These are phyloP conservation scores for Colletotrichum sp. DNA, from an alignment of 2,329 filamentous ascomycete species.

Conservation along the genomic window DNA sequence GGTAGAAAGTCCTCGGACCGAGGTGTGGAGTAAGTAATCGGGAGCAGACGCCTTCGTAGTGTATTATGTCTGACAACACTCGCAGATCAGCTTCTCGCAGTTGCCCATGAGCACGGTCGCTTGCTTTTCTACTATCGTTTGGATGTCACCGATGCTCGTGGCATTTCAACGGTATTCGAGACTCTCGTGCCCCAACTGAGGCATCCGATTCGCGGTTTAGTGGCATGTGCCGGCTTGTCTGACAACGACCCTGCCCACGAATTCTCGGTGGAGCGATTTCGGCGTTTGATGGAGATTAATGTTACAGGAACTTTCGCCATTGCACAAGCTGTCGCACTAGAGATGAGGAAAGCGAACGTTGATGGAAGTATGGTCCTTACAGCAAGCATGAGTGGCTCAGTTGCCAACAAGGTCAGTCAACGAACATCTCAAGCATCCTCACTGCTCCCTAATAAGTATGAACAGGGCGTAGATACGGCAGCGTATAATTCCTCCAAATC, in stretches of 20 bases:
- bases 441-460: not conserved
- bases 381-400: constrained; percentile 54
- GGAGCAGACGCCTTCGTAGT: not conserved
- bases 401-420: not conserved
- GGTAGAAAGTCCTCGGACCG: not conserved
- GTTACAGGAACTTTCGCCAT: constrained; percentile 53
- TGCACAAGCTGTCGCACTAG: constrained; percentile 49
- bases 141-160: not conserved
- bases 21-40: not conserved
- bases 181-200: not conserved
- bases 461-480: constrained; percentile 41
- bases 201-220: constrained; percentile 33
- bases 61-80: too few species aligned
- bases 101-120: not conserved
- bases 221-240: constrained; percentile 35
- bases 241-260: constrained; percentile 28
- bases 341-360: constrained; percentile 44
- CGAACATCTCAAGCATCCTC: not conserved
- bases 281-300: constrained; percentile 42
- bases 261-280: constrained; percentile 27
- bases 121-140: not conserved
- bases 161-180: not conserved
- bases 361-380: constrained; percentile 53
- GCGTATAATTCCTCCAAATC: constrained; percentile 61
- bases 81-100: not conserved